A percentile compares a stretch with the other conserved stretches of the same genome.
Conservation (phyloP, 192 early-diverging fungal genomes). For the Rhizophagus sp. region DNA sequence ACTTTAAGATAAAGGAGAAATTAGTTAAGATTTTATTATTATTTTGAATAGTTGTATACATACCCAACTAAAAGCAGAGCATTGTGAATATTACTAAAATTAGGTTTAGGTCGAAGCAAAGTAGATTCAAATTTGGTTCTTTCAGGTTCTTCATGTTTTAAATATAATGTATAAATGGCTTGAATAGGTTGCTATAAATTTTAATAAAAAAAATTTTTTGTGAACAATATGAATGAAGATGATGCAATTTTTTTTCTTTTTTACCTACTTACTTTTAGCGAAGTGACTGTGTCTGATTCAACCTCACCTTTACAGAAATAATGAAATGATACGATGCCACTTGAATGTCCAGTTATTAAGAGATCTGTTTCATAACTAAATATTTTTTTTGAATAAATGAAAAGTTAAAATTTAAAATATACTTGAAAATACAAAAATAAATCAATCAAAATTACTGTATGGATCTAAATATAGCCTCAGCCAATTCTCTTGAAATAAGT, state of each 20-base stretch:
- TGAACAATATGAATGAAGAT: not conserved
- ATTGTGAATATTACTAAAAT: slow-evolving; percentile 1
- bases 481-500: not conserved
- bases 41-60: not conserved
- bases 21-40: no score
- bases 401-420: not conserved
- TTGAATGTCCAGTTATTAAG: not conserved
- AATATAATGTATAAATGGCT: slow-evolving; percentile 18
- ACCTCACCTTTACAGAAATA: not conserved
- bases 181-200: slow-evolving; percentile 17
- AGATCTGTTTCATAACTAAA: slow-evolving; percentile 4
- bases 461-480: not conserved
- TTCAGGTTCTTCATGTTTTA: not conserved
- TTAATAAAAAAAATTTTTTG: not conserved
- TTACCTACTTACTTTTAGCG: not conserved
- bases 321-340: not conserved
- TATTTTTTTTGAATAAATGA: not conserved
- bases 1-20: not conserved
- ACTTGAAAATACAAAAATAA: not conserved
- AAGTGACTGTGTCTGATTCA: not conserved
- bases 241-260: not conserved
- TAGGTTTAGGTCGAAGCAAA: not conserved
- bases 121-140: not conserved
- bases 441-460: not conserved
- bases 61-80: slow-evolving; percentile 25